Base-by-base conservation (phyloP, 352 stramenopile genomes). In the Pythium phragmitis region DNA sequence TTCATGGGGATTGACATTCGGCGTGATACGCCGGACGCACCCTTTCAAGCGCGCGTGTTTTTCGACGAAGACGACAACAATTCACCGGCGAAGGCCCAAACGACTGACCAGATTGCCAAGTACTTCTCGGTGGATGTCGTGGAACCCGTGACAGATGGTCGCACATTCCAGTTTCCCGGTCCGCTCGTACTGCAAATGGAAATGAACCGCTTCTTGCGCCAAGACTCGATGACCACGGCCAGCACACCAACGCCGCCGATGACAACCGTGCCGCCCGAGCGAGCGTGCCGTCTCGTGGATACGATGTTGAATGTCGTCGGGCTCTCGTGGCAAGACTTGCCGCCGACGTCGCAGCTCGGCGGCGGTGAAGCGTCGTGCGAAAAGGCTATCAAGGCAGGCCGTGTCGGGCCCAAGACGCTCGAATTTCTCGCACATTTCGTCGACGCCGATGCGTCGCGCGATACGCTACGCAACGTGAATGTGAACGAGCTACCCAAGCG, bases 1-100 rank as follows among this genome's bases (percentile, higher is more conserved):
- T 92, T 85, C 51, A 76, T 74, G 0, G 73, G 69, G 3, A 56
- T 89, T 14, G 83, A 92, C 58, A 41, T 92, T 17, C 73, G 83
- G 16, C 66, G 60, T 16, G 60, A 60, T 12, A 28, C 55, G 13
- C 46, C 60, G 23, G 13, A 60, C 2, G 55, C 54, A 14, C 42
- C 66, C 6, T 55, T 43, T 8, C 21, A 66, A 42, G 60, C 56
- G 17, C 67, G 67, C 3, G 28, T 69, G 12, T 69, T 73, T 28
- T 26, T 64, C 37, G 30, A 56, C 37, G 67, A 73, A 42, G 66
- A 72, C 28, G 54, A 72, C 45, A 41, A 60, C 16, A 45, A 69
- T 7, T 36, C 47, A 4, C 12, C 43, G 11, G n/a, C 13, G 6
- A 61, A 48, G 34, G 33, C 48, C 14, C 26, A 46, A 14, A 19